phyloP scores from a whole-genome alignment of 352 stramenopile species.

The Phytophthora niederhauseri region DNA sequence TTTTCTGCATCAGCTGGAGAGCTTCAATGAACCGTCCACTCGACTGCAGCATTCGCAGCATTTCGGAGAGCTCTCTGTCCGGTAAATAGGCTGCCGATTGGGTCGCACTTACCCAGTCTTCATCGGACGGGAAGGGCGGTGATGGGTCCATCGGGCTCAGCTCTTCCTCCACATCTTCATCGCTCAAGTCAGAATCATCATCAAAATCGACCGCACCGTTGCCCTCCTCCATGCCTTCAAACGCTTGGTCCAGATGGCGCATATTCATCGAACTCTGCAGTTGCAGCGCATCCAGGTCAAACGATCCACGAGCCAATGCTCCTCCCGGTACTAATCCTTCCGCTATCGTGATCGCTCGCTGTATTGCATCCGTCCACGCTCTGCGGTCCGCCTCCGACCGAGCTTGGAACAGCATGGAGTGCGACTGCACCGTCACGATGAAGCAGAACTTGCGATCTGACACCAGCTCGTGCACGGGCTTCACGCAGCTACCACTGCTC shows the following conservation, averaged over 20 bases:
- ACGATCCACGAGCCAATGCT: constrained; percentile 35
- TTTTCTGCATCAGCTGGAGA: constrained; percentile 69
- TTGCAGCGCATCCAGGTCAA: constrained; percentile 61
- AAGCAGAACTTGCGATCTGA: constrained; percentile 73
- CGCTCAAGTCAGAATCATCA: constrained; percentile 7
- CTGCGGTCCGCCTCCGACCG: constrained; percentile 48
- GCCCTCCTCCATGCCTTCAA: constrained; percentile 40
- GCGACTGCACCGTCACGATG: constrained; percentile 59
- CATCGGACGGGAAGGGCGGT: constrained; percentile 12
- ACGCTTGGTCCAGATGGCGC: constrained; percentile 39
- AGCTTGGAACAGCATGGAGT: constrained; percentile 75
- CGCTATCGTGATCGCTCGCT: constrained; percentile 72
- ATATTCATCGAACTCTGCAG: constrained; percentile 62
- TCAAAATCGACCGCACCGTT: constrained; percentile 20
- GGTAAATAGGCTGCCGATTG: constrained; percentile 42
- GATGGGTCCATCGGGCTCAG: constrained; percentile 17
- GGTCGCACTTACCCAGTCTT: constrained; percentile 29
- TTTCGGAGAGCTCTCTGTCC: constrained; percentile 52
- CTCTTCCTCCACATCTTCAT: constrained; percentile 27
- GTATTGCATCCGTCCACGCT: constrained; percentile 66
- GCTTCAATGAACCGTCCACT: constrained; percentile 75
- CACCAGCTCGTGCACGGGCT: constrained; percentile 67
- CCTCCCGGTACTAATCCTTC: constrained; percentile 58
- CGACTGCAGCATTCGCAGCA: constrained; percentile 68
- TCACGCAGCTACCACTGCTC: constrained; percentile 55